Evolutionary conservation across 2,329 filamentous ascomycete genomes (phyloP), one percentile per base, ranked within the genome.

Genomic region (Botrytis fragariae): DNA sequence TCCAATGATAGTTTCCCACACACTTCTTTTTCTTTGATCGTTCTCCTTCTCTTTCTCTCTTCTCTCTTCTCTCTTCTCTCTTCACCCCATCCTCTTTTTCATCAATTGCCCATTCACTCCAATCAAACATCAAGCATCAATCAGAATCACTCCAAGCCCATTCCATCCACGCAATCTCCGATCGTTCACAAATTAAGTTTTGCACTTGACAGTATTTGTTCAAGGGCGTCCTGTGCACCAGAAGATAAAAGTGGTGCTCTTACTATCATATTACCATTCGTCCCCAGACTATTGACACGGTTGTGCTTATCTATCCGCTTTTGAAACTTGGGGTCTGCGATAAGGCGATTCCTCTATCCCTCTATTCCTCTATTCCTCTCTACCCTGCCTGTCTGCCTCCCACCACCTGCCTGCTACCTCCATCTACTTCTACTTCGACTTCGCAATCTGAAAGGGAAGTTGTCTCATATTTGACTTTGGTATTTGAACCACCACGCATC

Each of bases 301-400:
- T 12, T 12, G 37, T 62, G 60, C 60, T 62, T 62, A 62, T 62
- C 60, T 62, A 39, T 42, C 60, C 60, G 37, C 60, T 62, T 62
- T 62, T 20, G 25, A 59, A 42, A 62, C 37, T 62, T 42, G 25
- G 37, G 37, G 25, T 62, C 37, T 18, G 8, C 60, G 37, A 62
- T 62, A 62, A 61, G 59, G 59, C 59, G 39, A 37, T 4, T 35
- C 14, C 32, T 44, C 42, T 44, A 8, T 10, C 8, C 14, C 42
- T 42, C 42, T 42, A 7, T 16, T 5, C 42, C 14, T n/a, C n/a
- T n/a, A n/a, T n/a, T n/a, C n/a, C n/a, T n/a, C n/a, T n/a, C 42
- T 44, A 18, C 6, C 42, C 42, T 44, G 37, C 39, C 18, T 44
- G 18, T 6, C 44, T 45, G 20, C 18, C 44, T 20, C 44, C 39